A percentile compares a stretch with the other conserved stretches of the same genome.
Evolutionary conservation across 768 basidiomycete genomes (phyloP).

Genomic region (Sarcodon aspratus): DNA sequence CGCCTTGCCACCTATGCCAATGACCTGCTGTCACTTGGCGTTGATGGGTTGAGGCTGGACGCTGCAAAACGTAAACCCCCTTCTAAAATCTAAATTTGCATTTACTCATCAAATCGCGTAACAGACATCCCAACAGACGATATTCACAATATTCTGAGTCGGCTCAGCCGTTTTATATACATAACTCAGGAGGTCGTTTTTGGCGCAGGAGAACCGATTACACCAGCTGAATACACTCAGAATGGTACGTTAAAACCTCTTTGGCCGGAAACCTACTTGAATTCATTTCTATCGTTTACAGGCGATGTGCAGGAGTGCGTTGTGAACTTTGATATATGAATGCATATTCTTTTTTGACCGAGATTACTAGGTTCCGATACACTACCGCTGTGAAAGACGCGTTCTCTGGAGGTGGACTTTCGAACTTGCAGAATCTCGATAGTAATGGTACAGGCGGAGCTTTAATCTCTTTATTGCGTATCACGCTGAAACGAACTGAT

Average conservation of each 20-base stretch:
- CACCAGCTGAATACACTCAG: constrained; percentile 42
- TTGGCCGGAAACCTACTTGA: not conserved
- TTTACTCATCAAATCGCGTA: not conserved
- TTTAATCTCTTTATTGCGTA: not conserved
- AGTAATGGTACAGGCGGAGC: constrained; percentile 25
- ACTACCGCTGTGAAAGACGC: constrained; percentile 38
- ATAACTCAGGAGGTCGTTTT: constrained; percentile 49
- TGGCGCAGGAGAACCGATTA: constrained; percentile 38
- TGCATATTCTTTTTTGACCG: not conserved
- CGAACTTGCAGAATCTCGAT: constrained; percentile 39
- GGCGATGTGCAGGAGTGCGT: constrained; percentile 56
- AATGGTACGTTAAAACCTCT: constrained; percentile 27
- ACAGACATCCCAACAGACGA: constrained; percentile 44
- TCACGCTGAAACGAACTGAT: not conserved
- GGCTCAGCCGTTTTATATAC: constrained; percentile 33
- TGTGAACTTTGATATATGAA: not conserved
- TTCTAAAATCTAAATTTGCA: not conserved
- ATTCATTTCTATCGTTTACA: constrained; percentile 3
- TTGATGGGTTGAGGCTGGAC: constrained; percentile 52
- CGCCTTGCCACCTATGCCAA: constrained; percentile 45
- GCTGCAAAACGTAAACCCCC: constrained; percentile 44
- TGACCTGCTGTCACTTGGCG: constrained; percentile 49
- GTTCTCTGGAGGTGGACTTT: constrained; percentile 40
- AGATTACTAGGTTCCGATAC: constrained; percentile 37
- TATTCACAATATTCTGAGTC: constrained; percentile 39